These are phyloP conservation scores for Penicillium sp. DNA, from an alignment of 2,329 filamentous ascomycete genomes.

Conservation along the genomic window DNA sequence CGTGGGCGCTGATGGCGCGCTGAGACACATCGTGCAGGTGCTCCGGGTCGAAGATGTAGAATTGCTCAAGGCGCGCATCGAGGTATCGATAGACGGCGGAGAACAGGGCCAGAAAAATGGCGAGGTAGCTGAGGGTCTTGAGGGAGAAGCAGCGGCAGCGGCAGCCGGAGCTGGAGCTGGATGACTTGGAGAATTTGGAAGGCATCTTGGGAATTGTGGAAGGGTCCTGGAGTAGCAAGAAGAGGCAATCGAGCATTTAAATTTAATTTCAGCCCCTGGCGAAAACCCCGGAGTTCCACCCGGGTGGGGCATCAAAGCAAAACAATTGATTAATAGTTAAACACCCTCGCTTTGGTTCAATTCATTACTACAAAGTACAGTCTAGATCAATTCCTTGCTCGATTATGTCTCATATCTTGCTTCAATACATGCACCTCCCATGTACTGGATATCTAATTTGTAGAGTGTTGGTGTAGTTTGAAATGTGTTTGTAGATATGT, in stretches of 20 bases:
- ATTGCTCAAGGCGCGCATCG: slow-evolving; percentile 42
- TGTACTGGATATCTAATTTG: background rate
- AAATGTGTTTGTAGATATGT: background rate
- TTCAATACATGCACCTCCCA: background rate
- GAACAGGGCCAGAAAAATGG: slow-evolving; percentile 38
- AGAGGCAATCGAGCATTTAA: slow-evolving; percentile 9
- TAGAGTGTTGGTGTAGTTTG: background rate
- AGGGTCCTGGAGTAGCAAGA: background rate
- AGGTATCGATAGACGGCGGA: slow-evolving; percentile 39
- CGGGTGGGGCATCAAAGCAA: slow-evolving; percentile 10
- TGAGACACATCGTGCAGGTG: slow-evolving; percentile 68
- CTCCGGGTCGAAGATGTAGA: slow-evolving; percentile 73
- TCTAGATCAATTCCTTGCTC: background rate
- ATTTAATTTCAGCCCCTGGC: slow-evolving; percentile 17
- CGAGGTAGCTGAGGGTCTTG: slow-evolving; percentile 34
- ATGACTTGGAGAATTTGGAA: slow-evolving; percentile 27
- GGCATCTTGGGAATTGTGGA: slow-evolving; percentile 20
- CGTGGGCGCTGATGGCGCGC: slow-evolving; percentile 66
- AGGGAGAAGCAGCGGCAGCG: slow-evolving; percentile 31
- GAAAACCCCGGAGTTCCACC: slow-evolving; percentile 20
- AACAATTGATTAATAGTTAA: background rate
- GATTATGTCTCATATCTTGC: background rate
- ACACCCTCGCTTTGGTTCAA: background rate
- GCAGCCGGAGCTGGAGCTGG: slow-evolving; percentile 21
- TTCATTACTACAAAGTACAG: background rate